Conservation (phyloP, 2,329 filamentous ascomycete species). For the Raffaelea ambrosiae region DNA sequence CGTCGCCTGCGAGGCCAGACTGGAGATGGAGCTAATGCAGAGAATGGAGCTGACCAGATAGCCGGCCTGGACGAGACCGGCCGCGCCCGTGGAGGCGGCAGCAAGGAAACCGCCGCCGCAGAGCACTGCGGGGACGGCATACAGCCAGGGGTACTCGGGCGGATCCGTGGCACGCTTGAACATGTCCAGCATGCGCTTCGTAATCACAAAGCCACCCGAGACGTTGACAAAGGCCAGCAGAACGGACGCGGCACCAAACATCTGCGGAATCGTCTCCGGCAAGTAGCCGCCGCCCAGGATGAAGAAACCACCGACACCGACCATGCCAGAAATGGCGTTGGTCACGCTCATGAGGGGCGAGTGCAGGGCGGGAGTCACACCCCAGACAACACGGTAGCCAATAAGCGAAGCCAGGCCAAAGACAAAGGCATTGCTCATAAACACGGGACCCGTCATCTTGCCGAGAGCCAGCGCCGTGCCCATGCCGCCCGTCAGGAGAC, state of each 20-base stretch:
- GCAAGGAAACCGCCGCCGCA: conserved; percentile 77
- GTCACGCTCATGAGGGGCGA: conserved; percentile 89
- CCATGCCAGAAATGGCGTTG: conserved; percentile 87
- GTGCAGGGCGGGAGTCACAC: conserved; percentile 73
- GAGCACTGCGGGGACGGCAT: conserved; percentile 65
- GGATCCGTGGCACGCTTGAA: conserved; percentile 81
- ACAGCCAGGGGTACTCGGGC: conserved; percentile 81
- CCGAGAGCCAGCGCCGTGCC: conserved; percentile 65
- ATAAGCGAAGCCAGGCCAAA: conserved; percentile 78
- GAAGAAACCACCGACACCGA: conserved; percentile 81
- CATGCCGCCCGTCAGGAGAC: conserved; percentile 69
- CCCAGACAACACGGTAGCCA: conserved; percentile 84
- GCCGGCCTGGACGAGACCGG: conserved; percentile 77
- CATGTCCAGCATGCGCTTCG: conserved; percentile 91
- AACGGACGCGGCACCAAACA: conserved; percentile 70
- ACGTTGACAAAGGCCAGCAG: conserved; percentile 83
- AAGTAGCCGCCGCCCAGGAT: conserved; percentile 76
- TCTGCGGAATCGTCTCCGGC: conserved; percentile 70
- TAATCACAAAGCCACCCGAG: conserved; percentile 82
- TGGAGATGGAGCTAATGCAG: conserved; percentile 76
- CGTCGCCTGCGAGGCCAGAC: conserved; percentile 72
- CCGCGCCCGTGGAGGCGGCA: conserved; percentile 72
- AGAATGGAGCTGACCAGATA: conserved; percentile 79
- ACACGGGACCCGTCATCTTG: conserved; percentile 71
- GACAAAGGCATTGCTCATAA: conserved; percentile 83